Conservation (phyloP, 352 stramenopile species). For the Plasmopara viticola region DNA sequence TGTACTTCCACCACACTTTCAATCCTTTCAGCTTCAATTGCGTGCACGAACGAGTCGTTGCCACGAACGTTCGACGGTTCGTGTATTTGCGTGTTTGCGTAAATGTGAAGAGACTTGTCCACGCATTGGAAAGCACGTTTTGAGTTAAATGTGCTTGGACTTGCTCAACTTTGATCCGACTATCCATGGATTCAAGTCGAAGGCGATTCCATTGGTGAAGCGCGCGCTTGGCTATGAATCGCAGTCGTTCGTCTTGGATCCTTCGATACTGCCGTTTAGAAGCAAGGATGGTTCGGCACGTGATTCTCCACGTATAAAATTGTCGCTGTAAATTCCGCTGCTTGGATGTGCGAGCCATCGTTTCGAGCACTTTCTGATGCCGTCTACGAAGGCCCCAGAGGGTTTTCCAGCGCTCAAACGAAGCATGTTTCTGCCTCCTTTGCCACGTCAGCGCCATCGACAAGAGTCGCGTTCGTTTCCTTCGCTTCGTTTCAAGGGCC, state of each 20-base stretch:
- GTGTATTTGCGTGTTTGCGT: too few relatives aligned
- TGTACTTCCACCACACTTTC: too few relatives aligned
- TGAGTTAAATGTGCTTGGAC: too few relatives aligned
- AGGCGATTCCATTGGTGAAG: too few relatives aligned
- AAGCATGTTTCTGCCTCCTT: slow-evolving; percentile 14
- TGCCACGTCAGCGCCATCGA: background rate
- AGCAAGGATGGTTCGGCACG: background rate
- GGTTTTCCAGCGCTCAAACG: slow-evolving; percentile 33
- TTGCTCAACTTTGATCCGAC: too few relatives aligned
- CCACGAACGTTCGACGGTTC: too few relatives aligned
- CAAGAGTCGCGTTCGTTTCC: too few relatives aligned
- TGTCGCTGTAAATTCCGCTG: slow-evolving; percentile 13
- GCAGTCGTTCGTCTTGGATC: slow-evolving; percentile 6
- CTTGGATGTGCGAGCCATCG: slow-evolving; percentile 5
- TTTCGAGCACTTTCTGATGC: slow-evolving; percentile 20
- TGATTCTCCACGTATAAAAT: slow-evolving; percentile 27
- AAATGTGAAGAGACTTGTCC: too few relatives aligned
- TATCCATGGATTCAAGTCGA: too few relatives aligned
- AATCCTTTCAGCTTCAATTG: too few relatives aligned
- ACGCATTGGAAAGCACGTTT: too few relatives aligned
- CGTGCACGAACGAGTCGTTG: too few relatives aligned
- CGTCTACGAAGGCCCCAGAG: slow-evolving; percentile 26
- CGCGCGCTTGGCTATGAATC: slow-evolving; percentile 12
- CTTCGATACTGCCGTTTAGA: background rate
- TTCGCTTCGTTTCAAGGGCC: slow-evolving; percentile 7